A percentile compares a stretch with the other conserved stretches of the same genome.
Evolutionary conservation across 495 filamentous ascomycete genomes (phyloP).

Genomic region (Neurospora intermedia): DNA sequence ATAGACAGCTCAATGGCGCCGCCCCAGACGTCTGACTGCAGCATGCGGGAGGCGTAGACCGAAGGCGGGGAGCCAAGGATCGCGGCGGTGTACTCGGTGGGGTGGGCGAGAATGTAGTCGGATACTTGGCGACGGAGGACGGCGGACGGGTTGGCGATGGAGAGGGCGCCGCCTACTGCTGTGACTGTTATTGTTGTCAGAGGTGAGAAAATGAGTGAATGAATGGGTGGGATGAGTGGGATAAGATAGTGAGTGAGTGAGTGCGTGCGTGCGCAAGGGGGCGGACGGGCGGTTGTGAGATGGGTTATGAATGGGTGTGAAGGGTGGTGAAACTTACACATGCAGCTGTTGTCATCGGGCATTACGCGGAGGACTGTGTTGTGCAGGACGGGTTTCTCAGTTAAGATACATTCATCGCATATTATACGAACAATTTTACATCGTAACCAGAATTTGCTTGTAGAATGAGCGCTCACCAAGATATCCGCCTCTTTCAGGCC

Average conservation of each 20-base stretch:
- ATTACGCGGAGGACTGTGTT: slow-evolving; percentile 71
- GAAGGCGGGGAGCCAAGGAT: slow-evolving; percentile 66
- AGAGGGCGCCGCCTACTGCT: slow-evolving; percentile 69
- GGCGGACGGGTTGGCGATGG: slow-evolving; percentile 17
- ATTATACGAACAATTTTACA: neutral
- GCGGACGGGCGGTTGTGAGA: too few species aligned
- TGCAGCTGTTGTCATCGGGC: slow-evolving; percentile 93
- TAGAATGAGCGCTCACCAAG: slow-evolving; percentile 10
- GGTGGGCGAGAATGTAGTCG: slow-evolving; percentile 63
- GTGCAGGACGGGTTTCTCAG: too few species aligned
- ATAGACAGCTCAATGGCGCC: slow-evolving; percentile 85
- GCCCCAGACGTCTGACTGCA: slow-evolving; percentile 74
- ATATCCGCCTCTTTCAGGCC: slow-evolving; percentile 20
- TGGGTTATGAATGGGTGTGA: too few species aligned
- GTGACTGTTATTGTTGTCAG: slow-evolving; percentile 40
- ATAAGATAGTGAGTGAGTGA: neutral
- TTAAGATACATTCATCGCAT: too few species aligned
- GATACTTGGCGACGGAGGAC: slow-evolving; percentile 75
- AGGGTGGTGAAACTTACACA: slow-evolving; percentile 37
- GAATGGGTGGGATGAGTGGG: neutral
- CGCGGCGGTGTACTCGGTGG: slow-evolving; percentile 57
- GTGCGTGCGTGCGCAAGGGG: neutral
- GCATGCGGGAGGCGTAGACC: slow-evolving; percentile 78
- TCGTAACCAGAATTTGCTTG: neutral
- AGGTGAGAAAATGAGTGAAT: neutral